These are phyloP conservation scores for Fusarium armeniacum DNA, from an alignment of 2,329 filamentous ascomycete species.

Conservation along the genomic window DNA sequence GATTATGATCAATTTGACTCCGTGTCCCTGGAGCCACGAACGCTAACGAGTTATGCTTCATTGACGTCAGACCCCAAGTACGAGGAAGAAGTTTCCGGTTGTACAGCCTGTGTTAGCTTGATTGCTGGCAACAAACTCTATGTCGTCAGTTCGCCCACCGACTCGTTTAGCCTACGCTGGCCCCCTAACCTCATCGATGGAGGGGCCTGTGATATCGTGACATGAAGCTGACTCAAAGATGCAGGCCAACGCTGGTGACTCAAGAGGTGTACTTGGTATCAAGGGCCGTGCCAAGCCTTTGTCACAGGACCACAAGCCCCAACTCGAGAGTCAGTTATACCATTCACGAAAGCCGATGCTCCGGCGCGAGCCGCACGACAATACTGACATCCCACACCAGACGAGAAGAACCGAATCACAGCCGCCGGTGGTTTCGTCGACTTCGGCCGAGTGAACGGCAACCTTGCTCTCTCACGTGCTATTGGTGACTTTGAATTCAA, in stretches of 20 bases:
- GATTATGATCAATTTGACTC: neutral
- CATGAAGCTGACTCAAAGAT: constrained; percentile 35
- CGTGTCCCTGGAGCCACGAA: constrained; percentile 7
- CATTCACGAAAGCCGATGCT: constrained; percentile 6
- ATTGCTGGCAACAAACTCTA: constrained; percentile 94
- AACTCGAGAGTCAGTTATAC: constrained; percentile 86
- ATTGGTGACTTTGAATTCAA: constrained; percentile 99
- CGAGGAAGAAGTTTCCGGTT: constrained; percentile 97
- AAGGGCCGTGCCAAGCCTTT: constrained; percentile 97
- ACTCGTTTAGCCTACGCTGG: constrained; percentile 28
- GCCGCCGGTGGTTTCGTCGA: constrained; percentile 98
- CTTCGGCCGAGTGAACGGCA: constrained; percentile 98
- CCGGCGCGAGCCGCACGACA: constrained; percentile 34
- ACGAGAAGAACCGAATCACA: constrained; percentile 95
- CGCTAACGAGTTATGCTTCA: constrained; percentile 36
- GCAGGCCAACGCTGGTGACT: constrained; percentile 97
- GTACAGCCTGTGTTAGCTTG: constrained; percentile 92
- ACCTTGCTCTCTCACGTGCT: constrained; percentile 93
- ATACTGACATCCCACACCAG: constrained; percentile 61
- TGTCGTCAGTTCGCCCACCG: constrained; percentile 76
- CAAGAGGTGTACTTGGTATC: constrained; percentile 92
- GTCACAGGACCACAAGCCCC: constrained; percentile 99
- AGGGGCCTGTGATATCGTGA: constrained; percentile 32
- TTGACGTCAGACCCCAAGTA: constrained; percentile 85
- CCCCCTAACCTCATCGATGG: constrained; percentile 32